Evolutionary conservation across 352 stramenopile species (phyloP), one percentile per base, ranked within the genome.

Genomic region (Phytophthora boehmeriae): DNA sequence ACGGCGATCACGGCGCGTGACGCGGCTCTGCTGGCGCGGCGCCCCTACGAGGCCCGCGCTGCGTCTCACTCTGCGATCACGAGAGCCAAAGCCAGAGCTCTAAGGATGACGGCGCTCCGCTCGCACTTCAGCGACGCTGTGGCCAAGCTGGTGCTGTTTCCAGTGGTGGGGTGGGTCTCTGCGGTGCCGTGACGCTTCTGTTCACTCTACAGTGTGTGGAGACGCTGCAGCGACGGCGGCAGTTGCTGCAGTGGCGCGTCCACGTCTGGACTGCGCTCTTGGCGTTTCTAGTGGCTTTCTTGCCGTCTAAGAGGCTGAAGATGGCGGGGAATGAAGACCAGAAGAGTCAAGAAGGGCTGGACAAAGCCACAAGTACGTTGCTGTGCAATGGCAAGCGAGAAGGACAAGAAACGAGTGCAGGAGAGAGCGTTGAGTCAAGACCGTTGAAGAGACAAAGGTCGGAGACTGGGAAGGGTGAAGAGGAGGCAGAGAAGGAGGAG

Each of bases 181-280:
- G 80, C 66, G 80, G 80, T 32, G 69, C 71, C 16, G 46, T 91
- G 59, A 80, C 71, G 36, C 47, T 85, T 22, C 27, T 80, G 44
- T 57, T 88, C 48, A 70, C 74, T n/a, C 71, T 89, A 41, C 78
- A 86, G 49, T 88, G 76, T 65, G 49, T 92, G 59, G 78, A 89
- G 61, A 68, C 73, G 54, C 57, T 89, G 35, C 73, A 78, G 42
- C 59, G 54, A 14, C 54, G 54, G 19, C 61, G 41, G 23, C 61
- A 41, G 23, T 19, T 35, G 60, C 52, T 67, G 10, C 53, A 59
- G 35, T 71, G 54, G 62, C 54, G 58, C 45, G 20, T 53, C 16
- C 47, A 41, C 0, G 42, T 69, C 19, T 68, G 56, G 67, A 30
- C 62, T 2, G 48, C 30, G 23, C 32, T 75, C 2, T 17, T 71